Evolutionary conservation across 2,329 filamentous ascomycete species (phyloP).

Genomic region (Trichoderma afroharzianum): DNA sequence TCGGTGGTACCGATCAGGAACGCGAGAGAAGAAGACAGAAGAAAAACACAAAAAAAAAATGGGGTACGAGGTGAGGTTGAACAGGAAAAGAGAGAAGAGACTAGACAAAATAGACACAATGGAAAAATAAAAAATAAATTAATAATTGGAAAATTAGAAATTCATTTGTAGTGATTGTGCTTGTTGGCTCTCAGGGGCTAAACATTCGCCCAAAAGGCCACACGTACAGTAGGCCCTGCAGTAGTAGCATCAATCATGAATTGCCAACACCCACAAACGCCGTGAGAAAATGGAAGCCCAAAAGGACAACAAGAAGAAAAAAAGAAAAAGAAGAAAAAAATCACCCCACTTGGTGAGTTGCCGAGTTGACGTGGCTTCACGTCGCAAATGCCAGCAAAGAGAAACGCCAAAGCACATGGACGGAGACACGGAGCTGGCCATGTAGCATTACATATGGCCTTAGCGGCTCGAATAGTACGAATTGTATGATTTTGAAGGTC

Average conservation of each 20-base stretch:
- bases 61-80: background rate
- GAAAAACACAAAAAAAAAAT: background rate
- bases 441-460: background rate
- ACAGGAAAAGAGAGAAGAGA: background rate
- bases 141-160: background rate
- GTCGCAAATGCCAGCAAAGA: background rate
- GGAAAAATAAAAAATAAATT: background rate
- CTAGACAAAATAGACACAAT: background rate
- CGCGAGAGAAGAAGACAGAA: background rate
- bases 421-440: background rate
- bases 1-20: background rate
- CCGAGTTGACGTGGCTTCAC: constrained; percentile 8
- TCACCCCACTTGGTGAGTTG: constrained; percentile 4
- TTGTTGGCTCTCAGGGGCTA: background rate
- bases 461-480: background rate
- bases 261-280: background rate
- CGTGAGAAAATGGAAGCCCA: background rate
- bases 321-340: background rate
- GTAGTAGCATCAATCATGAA: background rate
- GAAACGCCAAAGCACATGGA: background rate
- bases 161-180: background rate
- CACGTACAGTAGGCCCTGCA: background rate
- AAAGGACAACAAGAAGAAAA: background rate
- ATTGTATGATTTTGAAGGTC: background rate
- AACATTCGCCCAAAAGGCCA: background rate